Percentiles rank a stretch among this genome's conserved stretches.
Conservation (phyloP, 805 yeast species). For the Kodamaea laetipori region DNA sequence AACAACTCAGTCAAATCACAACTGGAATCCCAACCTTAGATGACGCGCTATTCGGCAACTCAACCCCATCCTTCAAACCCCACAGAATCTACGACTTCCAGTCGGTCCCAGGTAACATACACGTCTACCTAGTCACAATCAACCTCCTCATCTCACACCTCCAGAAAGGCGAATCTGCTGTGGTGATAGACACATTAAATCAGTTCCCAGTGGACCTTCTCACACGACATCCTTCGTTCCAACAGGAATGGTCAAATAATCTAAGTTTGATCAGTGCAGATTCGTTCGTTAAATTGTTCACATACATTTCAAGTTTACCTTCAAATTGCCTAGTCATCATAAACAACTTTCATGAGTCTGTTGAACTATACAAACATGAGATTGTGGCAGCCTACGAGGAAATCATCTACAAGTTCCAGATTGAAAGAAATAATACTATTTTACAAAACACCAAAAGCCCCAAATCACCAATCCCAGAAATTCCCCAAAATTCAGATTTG, state of each 20-base stretch:
- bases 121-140: constrained; percentile 22
- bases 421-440: constrained; percentile 19
- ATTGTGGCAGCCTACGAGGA: constrained; percentile 37
- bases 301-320: constrained; percentile 16
- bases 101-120: constrained; percentile 35
- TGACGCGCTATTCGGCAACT: constrained; percentile 21
- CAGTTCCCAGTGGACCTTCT: constrained; percentile 33
- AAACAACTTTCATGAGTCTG: constrained; percentile 36
- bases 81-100: constrained; percentile 40
- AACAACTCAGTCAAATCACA: constrained; percentile 27
- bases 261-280: constrained; percentile 21
- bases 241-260: constrained; percentile 22
- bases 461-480: constrained; percentile 22
- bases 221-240: constrained; percentile 22
- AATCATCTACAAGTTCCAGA: constrained; percentile 32
- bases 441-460: background rate
- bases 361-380: constrained; percentile 39
- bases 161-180: constrained; percentile 20
- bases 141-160: constrained; percentile 35
- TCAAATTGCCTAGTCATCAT: constrained; percentile 24
- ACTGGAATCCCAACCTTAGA: constrained; percentile 35
- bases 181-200: constrained; percentile 34
- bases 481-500: constrained; percentile 33
- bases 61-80: constrained; percentile 9
- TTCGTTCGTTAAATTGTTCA: constrained; percentile 32